Evolutionary conservation across 1,139 yeast species (phyloP).

Genomic region (Hemisphaericaspora subhashii): DNA sequence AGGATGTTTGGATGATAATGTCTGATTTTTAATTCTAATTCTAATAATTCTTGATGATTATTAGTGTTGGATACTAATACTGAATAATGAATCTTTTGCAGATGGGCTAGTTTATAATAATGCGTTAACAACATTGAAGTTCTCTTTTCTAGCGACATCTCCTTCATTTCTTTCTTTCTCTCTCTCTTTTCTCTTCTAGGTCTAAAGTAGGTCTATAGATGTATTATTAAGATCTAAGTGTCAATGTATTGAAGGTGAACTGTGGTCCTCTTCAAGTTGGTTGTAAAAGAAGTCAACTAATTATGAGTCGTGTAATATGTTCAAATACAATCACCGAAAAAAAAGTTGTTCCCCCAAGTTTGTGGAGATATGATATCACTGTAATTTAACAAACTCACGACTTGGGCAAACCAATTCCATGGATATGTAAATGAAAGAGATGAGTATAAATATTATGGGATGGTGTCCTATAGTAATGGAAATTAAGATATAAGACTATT

Average conservation of each 20-base stretch:
- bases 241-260: background rate
- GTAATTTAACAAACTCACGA: too few species aligned
- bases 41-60: conserved; percentile 48
- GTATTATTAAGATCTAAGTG: background rate
- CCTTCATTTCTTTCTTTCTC: background rate
- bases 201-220: background rate
- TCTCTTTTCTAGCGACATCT: conserved; percentile 17
- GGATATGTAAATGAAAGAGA: too few species aligned
- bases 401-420: too few species aligned
- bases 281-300: too few species aligned
- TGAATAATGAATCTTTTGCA: conserved; percentile 31
- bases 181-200: background rate
- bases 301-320: too few species aligned
- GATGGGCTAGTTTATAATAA: conserved; percentile 43
- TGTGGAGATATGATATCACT: too few species aligned
- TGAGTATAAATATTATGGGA: too few species aligned
- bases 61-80: conserved; percentile 31
- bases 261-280: too few species aligned
- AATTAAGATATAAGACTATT: too few species aligned
- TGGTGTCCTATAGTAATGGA: too few species aligned
- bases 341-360: too few species aligned
- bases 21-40: conserved; percentile 60
- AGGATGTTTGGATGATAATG: conserved; percentile 51
- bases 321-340: too few species aligned
- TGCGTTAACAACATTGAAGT: conserved; percentile 36